phyloP scores from a whole-genome alignment of 192 early-diverging fungal species.

The Coemansia sp. region DNA sequence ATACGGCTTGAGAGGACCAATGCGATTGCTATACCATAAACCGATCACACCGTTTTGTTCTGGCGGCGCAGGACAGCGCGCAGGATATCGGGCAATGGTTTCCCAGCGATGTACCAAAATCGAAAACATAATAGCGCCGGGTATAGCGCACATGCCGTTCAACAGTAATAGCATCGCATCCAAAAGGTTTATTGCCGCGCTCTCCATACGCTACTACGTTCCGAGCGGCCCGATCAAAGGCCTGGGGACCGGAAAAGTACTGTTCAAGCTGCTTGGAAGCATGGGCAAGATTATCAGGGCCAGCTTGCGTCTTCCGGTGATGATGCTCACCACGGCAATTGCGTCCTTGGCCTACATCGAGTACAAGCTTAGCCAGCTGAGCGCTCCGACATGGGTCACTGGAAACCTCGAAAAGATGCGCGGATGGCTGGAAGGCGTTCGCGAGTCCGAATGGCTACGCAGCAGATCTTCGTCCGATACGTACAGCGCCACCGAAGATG shows the following conservation, averaged over 20 bases:
- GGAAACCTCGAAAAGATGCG: conserved; percentile 38
- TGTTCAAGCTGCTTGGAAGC: conserved; percentile 32
- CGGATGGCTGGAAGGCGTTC: conserved; percentile 48
- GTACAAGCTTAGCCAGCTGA: conserved; percentile 54
- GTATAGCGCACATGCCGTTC: conserved; percentile 17
- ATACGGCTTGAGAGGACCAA: not conserved
- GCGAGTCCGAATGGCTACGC: conserved; percentile 39
- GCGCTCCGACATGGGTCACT: conserved; percentile 50
- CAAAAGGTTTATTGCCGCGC: conserved; percentile 41
- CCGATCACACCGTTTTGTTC: not conserved
- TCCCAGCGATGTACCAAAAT: not conserved
- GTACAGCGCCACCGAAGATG: not conserved
- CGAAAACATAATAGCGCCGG: not conserved
- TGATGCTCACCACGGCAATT: conserved; percentile 47
- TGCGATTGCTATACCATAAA: not conserved
- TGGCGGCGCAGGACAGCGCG: not conserved
- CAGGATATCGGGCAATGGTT: conserved; percentile 16
- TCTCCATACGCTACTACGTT: conserved; percentile 51
- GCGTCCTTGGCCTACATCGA: conserved; percentile 51
- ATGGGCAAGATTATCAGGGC: conserved; percentile 21
- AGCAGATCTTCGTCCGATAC: conserved; percentile 16
- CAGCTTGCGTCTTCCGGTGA: conserved; percentile 42
- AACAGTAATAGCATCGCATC: conserved; percentile 14
- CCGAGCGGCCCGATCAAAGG: conserved; percentile 34
- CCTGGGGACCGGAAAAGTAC: conserved; percentile 25